phyloP scores from a whole-genome alignment of 179 eudicot species.

The Actinidia chinensis region DNA sequence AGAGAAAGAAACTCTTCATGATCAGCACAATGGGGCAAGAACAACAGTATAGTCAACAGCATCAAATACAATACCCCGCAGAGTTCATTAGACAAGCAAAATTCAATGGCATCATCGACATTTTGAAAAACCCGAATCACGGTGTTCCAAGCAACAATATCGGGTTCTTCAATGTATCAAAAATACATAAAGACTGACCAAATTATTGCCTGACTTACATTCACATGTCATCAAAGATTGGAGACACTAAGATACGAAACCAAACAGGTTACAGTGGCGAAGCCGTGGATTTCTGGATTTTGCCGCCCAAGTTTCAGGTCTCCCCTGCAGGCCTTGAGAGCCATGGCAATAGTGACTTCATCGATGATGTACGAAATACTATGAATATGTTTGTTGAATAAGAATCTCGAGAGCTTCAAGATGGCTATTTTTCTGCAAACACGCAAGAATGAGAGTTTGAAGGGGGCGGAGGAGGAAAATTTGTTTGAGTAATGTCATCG shows the following conservation, averaged over 20 bases:
- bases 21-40: constrained; percentile 61
- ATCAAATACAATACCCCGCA: constrained; percentile 60
- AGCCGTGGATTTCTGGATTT: constrained; percentile 68
- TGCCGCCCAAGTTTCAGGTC: constrained; percentile 44
- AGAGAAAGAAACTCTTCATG: constrained; percentile 49
- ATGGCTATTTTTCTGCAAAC: constrained; percentile 38
- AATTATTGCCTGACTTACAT: constrained; percentile 51
- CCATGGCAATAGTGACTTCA: constrained; percentile 54
- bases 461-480: constrained; percentile 26
- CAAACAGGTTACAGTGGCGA: constrained; percentile 61
- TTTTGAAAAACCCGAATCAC: constrained; percentile 63
- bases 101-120: constrained; percentile 45
- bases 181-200: constrained; percentile 41
- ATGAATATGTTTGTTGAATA: constrained; percentile 41
- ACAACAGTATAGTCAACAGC: constrained; percentile 62
- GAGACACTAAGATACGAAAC: constrained; percentile 43
- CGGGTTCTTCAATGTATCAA: constrained; percentile 50
- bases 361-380: constrained; percentile 31
- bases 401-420: constrained; percentile 47
- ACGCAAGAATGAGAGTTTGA: constrained; percentile 50
- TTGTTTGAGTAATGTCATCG: constrained; percentile 48
- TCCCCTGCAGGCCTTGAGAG: constrained; percentile 65
- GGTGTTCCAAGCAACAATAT: constrained; percentile 76
- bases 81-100: constrained; percentile 62
- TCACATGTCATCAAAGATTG: constrained; percentile 88